Evolutionary conservation across 805 yeast species (phyloP).

Genomic region (Candida golubevii): DNA sequence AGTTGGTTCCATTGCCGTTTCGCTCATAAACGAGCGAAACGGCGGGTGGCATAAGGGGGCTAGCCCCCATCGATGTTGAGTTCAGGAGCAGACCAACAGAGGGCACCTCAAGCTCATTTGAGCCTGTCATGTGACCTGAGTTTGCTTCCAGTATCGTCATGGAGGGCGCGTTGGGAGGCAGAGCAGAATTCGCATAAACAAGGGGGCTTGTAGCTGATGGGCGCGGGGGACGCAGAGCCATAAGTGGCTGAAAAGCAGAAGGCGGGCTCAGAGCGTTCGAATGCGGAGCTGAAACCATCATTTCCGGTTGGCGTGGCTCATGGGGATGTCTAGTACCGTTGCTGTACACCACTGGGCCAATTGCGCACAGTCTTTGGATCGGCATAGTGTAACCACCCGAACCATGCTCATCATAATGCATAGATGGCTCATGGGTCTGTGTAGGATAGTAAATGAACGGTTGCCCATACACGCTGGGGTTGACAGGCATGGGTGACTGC

Average conservation of each 20-base stretch:
- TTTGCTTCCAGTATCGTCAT: neutral
- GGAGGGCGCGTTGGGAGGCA: conserved; percentile 3
- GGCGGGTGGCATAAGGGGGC: conserved; percentile 3
- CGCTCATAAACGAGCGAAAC: neutral
- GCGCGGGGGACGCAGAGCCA: conserved; percentile 1
- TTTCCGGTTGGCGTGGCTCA: neutral
- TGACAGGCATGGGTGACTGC: neutral
- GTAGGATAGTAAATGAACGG: conserved; percentile 4
- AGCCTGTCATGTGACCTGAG: neutral
- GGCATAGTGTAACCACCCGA: conserved; percentile 1
- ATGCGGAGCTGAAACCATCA: neutral
- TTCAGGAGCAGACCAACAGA: conserved; percentile 2
- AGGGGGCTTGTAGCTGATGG: conserved; percentile 3
- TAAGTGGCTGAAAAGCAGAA: neutral
- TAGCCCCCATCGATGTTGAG: conserved; percentile 2
- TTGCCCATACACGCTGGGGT: neutral
- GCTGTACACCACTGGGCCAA: neutral
- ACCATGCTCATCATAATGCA: neutral
- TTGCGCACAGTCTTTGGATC: neutral
- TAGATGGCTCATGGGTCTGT: neutral
- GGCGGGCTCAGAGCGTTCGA: neutral
- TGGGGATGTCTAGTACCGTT: neutral
- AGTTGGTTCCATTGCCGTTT: neutral
- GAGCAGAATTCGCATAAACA: neutral
- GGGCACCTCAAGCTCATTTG: neutral